Evolutionary conservation across 345 rosid species (phyloP), one percentile per base, ranked within the genome.

Genomic region (Euphorbia lathyris): DNA sequence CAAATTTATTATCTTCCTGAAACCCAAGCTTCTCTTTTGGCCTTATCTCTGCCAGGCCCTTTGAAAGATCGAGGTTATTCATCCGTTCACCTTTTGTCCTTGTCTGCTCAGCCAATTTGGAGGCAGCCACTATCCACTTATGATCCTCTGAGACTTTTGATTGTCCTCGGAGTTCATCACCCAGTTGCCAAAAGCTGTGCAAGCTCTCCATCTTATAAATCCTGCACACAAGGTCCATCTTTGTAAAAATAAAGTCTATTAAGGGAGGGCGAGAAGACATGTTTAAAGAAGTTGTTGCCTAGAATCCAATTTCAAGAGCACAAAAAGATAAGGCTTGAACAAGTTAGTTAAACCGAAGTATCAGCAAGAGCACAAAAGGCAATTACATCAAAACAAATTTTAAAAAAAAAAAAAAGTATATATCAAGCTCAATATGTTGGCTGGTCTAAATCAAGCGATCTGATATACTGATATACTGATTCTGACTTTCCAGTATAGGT

Each of bases 91-190:
- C 90, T 79, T 95, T 95, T 14, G 51, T 65, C 72, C 87, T 84
- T 0, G 97, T 88, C 74, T 92, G 97, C 84, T 95, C 97, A 32
- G 97, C 97, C 84, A 92, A 76, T 74, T 81, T 92, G 19, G 97
- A 88, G 1, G 97, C 97, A 79, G 83, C 99, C 78, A 90, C 77
- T 19, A 85, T 68, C 99, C 99, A 95, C 56, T 90, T 80, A 58
- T 86, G 90, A 79, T 95, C 99, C 83, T 95, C 97, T 2, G 94
- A 66, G 50, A 78, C 90, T 84, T 84, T 90, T 4, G 92, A 79
- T 68, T 90, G 97, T 65, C 97, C 97, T 71, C 99, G 87, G 23
- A 95, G 93, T 78, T 95, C 97, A 77, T 95, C 99, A 19, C 97
- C 99, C 76, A 95, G 68, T 67, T 92, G 93, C 97, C 99, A 95